Base-by-base conservation (phyloP, 2,329 filamentous ascomycete genomes). In the Sporothrix inflata region DNA sequence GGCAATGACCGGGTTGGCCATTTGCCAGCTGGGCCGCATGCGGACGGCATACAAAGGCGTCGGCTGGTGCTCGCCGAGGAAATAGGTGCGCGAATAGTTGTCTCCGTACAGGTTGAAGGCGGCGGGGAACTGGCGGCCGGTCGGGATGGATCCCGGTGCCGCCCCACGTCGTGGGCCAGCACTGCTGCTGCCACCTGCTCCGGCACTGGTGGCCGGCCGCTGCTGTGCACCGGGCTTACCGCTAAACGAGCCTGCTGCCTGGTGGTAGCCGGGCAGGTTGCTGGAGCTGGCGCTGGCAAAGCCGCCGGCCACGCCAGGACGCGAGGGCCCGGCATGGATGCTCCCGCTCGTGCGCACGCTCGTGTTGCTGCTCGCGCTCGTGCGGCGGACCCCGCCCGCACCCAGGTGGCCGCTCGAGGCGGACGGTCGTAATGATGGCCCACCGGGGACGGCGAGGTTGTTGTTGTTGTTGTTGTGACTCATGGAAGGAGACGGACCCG, bases 1-100 rank as follows among this genome's bases (percentile, higher is more conserved):
- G 12, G 79, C 75, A 9, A 82, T 72, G 65, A 78, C 75, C 5
- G 80, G 78, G 63, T 78, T 75, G 27, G 76, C 72, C 34, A 45
- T 19, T 6, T 73, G 76, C 74, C 77, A 77, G 4, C 75, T 74
- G 7, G 75, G 69, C 74, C 79, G 77, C 51, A 76, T 72, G 19
- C 75, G 72, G 2, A 81, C 77, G 3, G 79, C 78, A 73, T 81
- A 81, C n/a, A 80, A 73, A 0, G 80, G 80, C 14, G 74, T n/a
- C 27, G 75, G 55, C 72, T 80, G 77, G 73, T 79, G 76, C 74
- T 77, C 77, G 74, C 80, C 81, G 5, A 83, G 74, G 27, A 72
- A 72, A 73, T 73, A 79, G 40, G 65, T 53, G 4, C 75, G 75
- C 8, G 72, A 47, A 45, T 70, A 67, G 68, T 70, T 74, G 55